Percentiles rank a stretch among this genome's conserved stretches.
Conservation (phyloP, 2,329 filamentous ascomycete genomes). For the Colletotrichum kahawae region DNA sequence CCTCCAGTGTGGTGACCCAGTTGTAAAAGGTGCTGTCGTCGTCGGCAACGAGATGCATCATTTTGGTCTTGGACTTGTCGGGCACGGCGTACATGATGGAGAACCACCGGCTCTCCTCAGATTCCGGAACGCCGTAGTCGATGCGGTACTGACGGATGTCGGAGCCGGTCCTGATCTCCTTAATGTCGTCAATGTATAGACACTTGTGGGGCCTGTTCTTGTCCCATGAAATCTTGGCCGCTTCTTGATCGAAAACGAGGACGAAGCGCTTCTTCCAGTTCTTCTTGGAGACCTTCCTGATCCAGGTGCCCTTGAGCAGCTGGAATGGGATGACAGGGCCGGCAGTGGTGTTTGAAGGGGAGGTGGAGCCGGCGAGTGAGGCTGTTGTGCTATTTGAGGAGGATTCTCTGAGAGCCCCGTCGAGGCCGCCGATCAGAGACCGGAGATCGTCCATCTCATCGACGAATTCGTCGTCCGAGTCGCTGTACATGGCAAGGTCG, state of each 20-base stretch:
- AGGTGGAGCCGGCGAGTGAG: slow-evolving; percentile 48
- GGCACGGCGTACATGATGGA: slow-evolving; percentile 86
- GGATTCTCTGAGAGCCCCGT: slow-evolving; percentile 51
- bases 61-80: slow-evolving; percentile 82
- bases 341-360: slow-evolving; percentile 46
- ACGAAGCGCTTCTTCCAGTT: slow-evolving; percentile 73
- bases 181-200: slow-evolving; percentile 94
- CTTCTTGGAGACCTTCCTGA: slow-evolving; percentile 88
- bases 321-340: slow-evolving; percentile 78
- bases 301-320: slow-evolving; percentile 77
- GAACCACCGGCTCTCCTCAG: slow-evolving; percentile 78
- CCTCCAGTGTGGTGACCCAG: slow-evolving; percentile 85
- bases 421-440: slow-evolving; percentile 40
- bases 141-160: slow-evolving; percentile 90
- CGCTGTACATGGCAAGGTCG: slow-evolving; percentile 49
- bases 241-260: slow-evolving; percentile 78
- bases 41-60: slow-evolving; percentile 85
- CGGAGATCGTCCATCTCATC: slow-evolving; percentile 55
- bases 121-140: slow-evolving; percentile 74
- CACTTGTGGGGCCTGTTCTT: slow-evolving; percentile 77
- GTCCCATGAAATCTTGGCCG: slow-evolving; percentile 90
- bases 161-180: slow-evolving; percentile 82
- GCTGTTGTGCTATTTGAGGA: slow-evolving; percentile 52
- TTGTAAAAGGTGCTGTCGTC: slow-evolving; percentile 73
- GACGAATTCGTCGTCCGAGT: slow-evolving; percentile 64